Conservation (phyloP, 129 eudicot genomes). For the Saussurea involucrata region DNA sequence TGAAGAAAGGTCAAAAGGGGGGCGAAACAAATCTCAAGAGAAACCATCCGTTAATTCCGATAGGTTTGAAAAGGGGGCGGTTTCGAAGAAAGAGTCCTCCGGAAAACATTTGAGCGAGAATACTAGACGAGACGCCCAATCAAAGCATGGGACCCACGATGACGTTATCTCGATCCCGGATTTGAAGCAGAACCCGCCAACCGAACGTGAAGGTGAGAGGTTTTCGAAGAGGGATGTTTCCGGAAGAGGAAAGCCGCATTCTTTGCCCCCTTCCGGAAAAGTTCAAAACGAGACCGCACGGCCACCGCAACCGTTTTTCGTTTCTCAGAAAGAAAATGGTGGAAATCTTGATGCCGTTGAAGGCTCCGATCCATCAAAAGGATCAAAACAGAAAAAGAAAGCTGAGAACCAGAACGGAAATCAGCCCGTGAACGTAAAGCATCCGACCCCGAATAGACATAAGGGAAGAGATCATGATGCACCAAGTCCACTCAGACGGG, state of each 20-base stretch:
- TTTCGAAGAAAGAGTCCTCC: conserved; percentile 42
- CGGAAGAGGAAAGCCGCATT: conserved; percentile 54
- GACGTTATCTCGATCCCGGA: conserved; percentile 30
- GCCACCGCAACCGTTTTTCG: conserved; percentile 29
- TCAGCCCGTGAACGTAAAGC: conserved; percentile 35
- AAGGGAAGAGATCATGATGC: conserved; percentile 62
- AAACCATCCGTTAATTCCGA: conserved; percentile 38
- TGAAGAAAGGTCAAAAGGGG: conserved; percentile 45
- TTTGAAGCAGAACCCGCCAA: conserved; percentile 34
- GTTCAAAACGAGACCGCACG: conserved; percentile 46
- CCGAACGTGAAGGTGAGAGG: conserved; percentile 43
- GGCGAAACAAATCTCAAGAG: conserved; percentile 50
- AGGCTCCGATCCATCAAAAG: conserved; percentile 37
- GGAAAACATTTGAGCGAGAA: conserved; percentile 36
- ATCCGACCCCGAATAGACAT: conserved; percentile 44
- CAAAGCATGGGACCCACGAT: conserved; percentile 15
- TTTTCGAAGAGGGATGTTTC: conserved; percentile 46
- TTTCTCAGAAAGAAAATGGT: conserved; percentile 48
- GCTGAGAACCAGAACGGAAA: conserved; percentile 49
- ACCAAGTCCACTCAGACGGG: conserved; percentile 80
- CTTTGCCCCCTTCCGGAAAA: conserved; percentile 67
- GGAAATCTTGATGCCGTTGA: conserved; percentile 39
- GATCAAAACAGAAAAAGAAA: conserved; percentile 48
- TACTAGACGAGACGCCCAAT: conserved; percentile 33
- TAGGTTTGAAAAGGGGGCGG: conserved; percentile 35